Evolutionary conservation across 805 yeast species (phyloP).

Genomic region (Hanseniaspora nectarophila): DNA sequence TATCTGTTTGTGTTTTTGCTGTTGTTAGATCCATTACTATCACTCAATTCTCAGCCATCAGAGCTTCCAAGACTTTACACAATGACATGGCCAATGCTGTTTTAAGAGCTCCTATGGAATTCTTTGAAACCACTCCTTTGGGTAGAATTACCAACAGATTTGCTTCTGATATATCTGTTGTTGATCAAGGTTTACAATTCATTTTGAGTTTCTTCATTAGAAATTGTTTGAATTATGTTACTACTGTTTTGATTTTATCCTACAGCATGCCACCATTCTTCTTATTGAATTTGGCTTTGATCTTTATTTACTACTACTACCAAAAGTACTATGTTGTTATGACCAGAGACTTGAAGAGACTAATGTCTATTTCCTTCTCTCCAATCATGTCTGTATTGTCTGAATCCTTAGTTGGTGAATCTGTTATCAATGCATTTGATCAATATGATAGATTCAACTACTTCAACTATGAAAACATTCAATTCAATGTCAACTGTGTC

Average conservation of each 20-base stretch:
- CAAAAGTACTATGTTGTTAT: constrained; percentile 59
- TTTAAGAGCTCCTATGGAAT: constrained; percentile 49
- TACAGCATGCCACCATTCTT: constrained; percentile 44
- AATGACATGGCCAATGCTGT: constrained; percentile 45
- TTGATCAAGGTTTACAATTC: constrained; percentile 48
- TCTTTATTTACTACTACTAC: constrained; percentile 54
- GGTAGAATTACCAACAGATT: constrained; percentile 58
- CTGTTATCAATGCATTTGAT: constrained; percentile 67
- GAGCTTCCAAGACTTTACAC: constrained; percentile 46
- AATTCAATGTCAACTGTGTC: constrained; percentile 37
- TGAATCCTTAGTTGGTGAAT: constrained; percentile 66
- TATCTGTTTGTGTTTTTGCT: constrained; percentile 39
- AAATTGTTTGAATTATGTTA: constrained; percentile 34
- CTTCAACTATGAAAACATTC: constrained; percentile 41
- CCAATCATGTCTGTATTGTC: constrained; percentile 76
- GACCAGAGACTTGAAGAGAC: constrained; percentile 67
- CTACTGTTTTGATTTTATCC: constrained; percentile 44
- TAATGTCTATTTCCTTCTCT: constrained; percentile 54
- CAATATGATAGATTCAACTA: constrained; percentile 51
- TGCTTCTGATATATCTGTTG: constrained; percentile 46
- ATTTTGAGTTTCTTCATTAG: constrained; percentile 39
- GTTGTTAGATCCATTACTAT: constrained; percentile 37
- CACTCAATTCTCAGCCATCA: constrained; percentile 43
- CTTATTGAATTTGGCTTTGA: constrained; percentile 32
- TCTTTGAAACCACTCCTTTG: constrained; percentile 57